A percentile compares a stretch with the other conserved stretches of the same genome.
Evolutionary conservation across 805 yeast species (phyloP).

Genomic region (Metschnikowia vanudenii): DNA sequence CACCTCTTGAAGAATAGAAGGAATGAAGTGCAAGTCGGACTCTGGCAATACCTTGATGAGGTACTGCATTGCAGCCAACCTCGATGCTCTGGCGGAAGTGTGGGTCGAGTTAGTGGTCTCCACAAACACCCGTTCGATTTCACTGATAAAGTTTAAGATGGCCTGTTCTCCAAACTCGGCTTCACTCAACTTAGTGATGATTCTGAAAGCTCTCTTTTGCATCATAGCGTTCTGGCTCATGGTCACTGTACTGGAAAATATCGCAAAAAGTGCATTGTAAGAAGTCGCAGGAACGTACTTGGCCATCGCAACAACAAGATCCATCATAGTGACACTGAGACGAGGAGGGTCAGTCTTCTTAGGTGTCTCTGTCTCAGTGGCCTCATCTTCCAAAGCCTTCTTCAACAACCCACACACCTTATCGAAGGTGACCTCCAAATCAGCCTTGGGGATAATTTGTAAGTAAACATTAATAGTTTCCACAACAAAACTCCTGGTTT

Average conservation of each 20-base stretch:
- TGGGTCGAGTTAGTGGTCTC: slow-evolving; percentile 57
- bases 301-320: slow-evolving; percentile 81
- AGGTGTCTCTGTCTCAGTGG: slow-evolving; percentile 30
- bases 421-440: slow-evolving; percentile 72
- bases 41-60: slow-evolving; percentile 63
- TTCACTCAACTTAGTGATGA: slow-evolving; percentile 68
- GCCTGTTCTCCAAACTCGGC: slow-evolving; percentile 61
- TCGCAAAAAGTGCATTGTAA: slow-evolving; percentile 72
- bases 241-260: slow-evolving; percentile 66
- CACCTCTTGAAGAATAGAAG: slow-evolving; percentile 79
- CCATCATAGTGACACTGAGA: slow-evolving; percentile 84
- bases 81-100: slow-evolving; percentile 75
- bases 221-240: slow-evolving; percentile 57
- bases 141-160: slow-evolving; percentile 48
- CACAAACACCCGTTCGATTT: slow-evolving; percentile 60
- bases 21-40: slow-evolving; percentile 70
- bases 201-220: slow-evolving; percentile 88
- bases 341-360: slow-evolving; percentile 41
- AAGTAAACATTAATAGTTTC: slow-evolving; percentile 85
- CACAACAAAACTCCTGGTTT: slow-evolving; percentile 76
- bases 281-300: slow-evolving; percentile 73
- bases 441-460: slow-evolving; percentile 63
- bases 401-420: slow-evolving; percentile 81
- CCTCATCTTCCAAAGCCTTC: slow-evolving; percentile 56
- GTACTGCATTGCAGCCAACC: slow-evolving; percentile 65